Evolutionary conservation across 257 asterid genomes (phyloP).

Genomic region (Leonotis leonurus): DNA sequence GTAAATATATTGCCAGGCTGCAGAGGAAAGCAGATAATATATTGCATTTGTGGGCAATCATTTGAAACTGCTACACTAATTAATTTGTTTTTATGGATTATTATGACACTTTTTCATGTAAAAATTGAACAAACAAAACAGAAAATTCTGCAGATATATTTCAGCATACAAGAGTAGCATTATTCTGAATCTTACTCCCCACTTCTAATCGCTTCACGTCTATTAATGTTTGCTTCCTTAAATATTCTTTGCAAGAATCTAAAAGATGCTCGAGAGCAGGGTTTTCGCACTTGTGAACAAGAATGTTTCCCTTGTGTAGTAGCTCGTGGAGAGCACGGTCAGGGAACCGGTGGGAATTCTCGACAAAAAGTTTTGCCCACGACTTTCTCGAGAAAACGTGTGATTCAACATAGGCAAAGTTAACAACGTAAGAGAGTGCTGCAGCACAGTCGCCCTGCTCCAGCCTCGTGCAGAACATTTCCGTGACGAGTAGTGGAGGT

Average conservation of each 20-base stretch:
- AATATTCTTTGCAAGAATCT: conserved; percentile 45
- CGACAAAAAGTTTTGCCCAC: conserved; percentile 55
- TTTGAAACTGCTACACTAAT: background rate
- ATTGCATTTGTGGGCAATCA: conserved; percentile 4
- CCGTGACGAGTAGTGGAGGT: conserved; percentile 46
- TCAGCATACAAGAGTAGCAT: conserved; percentile 14
- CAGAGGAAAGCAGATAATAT: conserved; percentile 6
- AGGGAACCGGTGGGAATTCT: conserved; percentile 34
- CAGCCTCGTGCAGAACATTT: conserved; percentile 58
- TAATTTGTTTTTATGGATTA: too few species aligned
- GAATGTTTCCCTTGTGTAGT: conserved; percentile 24
- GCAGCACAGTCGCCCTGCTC: conserved; percentile 40
- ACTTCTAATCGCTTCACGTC: conserved; percentile 8
- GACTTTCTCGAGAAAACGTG: conserved; percentile 53
- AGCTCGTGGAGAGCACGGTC: conserved; percentile 32
- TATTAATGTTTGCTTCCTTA: conserved; percentile 16
- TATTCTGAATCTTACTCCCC: conserved; percentile 2
- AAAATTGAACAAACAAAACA: background rate
- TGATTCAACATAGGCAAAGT: conserved; percentile 37
- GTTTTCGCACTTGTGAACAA: conserved; percentile 24
- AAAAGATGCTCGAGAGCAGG: conserved; percentile 36
- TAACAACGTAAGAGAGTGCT: conserved; percentile 45
- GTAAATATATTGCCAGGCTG: background rate
- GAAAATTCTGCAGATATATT: background rate
- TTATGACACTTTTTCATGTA: too few species aligned